A percentile compares a stretch with the other conserved stretches of the same genome.
These are phyloP conservation scores for Triticum timopheevii DNA, from an alignment of 176 grass and related monocot genomes.

Conservation along the genomic window DNA sequence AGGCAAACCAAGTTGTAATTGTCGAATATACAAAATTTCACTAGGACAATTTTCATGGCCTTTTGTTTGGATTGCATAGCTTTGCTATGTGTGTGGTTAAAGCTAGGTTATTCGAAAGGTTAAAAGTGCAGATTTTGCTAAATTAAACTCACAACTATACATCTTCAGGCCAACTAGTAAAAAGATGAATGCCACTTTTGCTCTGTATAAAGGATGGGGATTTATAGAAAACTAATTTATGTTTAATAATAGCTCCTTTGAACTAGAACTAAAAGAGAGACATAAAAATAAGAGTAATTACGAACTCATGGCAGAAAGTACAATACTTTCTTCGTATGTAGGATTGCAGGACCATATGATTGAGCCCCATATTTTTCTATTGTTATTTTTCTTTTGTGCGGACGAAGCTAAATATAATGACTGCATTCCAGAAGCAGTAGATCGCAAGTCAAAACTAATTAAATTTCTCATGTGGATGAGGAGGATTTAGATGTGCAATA, in stretches of 20 bases:
- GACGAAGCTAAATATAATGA: constrained; percentile 10
- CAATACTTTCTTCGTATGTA: constrained; percentile 6
- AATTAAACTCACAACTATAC: background rate
- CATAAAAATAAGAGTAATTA: background rate
- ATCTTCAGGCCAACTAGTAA: background rate
- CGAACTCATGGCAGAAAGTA: background rate
- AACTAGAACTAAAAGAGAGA: background rate
- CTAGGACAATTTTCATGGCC: background rate
- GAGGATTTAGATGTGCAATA: background rate
- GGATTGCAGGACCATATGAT: background rate
- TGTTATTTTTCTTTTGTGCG: constrained; percentile 21
- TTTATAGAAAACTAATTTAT: background rate
- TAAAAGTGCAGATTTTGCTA: background rate
- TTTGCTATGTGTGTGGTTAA: background rate
- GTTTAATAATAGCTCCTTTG: background rate
- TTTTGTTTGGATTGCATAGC: background rate
- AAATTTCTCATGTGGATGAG: background rate
- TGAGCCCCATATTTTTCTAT: background rate
- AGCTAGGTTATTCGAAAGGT: background rate
- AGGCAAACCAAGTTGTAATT: too few species aligned
- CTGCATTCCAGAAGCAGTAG: background rate
- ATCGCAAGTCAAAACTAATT: background rate
- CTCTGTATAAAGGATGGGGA: background rate
- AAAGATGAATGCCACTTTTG: background rate
- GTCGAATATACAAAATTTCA: too few species aligned